Base-by-base conservation (phyloP, 139 green algal species). In the Tetraselmis chui region DNA sequence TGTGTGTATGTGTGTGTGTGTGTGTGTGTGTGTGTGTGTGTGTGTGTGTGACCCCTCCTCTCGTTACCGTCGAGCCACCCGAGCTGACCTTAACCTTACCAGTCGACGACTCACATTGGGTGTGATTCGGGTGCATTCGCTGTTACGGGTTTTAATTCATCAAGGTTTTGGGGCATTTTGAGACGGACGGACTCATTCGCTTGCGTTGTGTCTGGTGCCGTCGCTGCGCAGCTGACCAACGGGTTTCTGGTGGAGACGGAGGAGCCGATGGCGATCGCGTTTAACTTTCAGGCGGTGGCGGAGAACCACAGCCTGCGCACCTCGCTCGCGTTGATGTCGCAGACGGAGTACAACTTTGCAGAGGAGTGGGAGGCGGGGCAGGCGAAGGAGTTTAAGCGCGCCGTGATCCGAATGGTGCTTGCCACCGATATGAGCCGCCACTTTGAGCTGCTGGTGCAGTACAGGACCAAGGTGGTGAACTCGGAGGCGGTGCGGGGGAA, bases 401-500 rank as follows among this genome's bases (percentile, higher is more conserved):
- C 76, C 82, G 79, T 89, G 76, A 90, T 89, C 29, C 85, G 88
- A 28, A 87, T 90, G 84, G 86, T 92, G 45, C 81, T 92, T 75
- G 87, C 79, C 18, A 92, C 89, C 1, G 89, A 92, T 80, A 92
- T 92, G 88, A 88, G 89, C 79, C 83, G 86, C 79, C 89, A 92
- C 84, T 89, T 89, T 29, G 28, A 59, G 2, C 32, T 82, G 18
- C 31, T 82, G 77, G 31, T 23, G 23, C 32, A 75, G 78, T 75
- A 29, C 78, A 75, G 45, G 78, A 82, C 28, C n/a, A 18, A 22
- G 25, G 74, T 25, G 74, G 2, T 2, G 5, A 77, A 22, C 2
- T 2, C 2, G 5, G 11, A 2, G 74, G 5, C 18, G 74, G 74
- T 2, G 74, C 26, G 74, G 2, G 74, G 23, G 74, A 22, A 2